A percentile compares a stretch with the other conserved stretches of the same genome.
These are phyloP conservation scores for Elaphomyces granulatus DNA, from an alignment of 495 filamentous ascomycete genomes.

Conservation along the genomic window DNA sequence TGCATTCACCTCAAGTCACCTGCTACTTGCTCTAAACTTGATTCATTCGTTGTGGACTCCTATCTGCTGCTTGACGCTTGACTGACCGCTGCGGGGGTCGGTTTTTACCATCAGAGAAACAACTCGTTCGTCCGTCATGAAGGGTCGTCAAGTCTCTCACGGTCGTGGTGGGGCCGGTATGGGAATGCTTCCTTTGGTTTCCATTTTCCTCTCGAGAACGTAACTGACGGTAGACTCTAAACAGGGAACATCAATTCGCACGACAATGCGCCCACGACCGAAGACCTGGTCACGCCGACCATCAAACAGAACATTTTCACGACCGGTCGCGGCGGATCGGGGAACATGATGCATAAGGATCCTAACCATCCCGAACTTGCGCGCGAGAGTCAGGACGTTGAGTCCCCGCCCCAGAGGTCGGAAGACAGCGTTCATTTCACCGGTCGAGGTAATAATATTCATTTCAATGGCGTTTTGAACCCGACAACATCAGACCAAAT, in stretches of 20 bases:
- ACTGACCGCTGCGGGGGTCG: no score
- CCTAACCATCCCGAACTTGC: slow-evolving; percentile 50
- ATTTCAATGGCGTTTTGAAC: background rate
- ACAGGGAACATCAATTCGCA: slow-evolving; percentile 62
- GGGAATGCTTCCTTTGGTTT: slow-evolving; percentile 3
- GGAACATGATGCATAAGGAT: slow-evolving; percentile 65
- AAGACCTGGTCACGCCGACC: slow-evolving; percentile 63
- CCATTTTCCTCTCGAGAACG: background rate
- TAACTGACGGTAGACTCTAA: slow-evolving; percentile 21
- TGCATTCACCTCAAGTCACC: no score
- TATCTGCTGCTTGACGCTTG: no score
- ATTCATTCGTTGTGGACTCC: no score
- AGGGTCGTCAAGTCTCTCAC: slow-evolving; percentile 30
- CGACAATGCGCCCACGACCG: slow-evolving; percentile 33
- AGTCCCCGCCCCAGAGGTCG: slow-evolving; percentile 35
- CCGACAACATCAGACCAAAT: no score
- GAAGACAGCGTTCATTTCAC: slow-evolving; percentile 29
- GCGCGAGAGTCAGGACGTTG: slow-evolving; percentile 69
- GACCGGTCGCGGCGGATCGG: slow-evolving; percentile 58
- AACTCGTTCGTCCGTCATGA: slow-evolving; percentile 10
- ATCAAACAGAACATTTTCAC: slow-evolving; percentile 73
- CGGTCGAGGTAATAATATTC: slow-evolving; percentile 36
- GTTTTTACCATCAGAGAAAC: no score
- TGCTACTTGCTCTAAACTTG: no score
- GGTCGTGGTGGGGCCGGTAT: slow-evolving; percentile 43